A percentile compares a stretch with the other conserved stretches of the same genome.
These are phyloP conservation scores for Phytophthora sansomeana DNA, from an alignment of 352 stramenopile genomes.

Conservation along the genomic window DNA sequence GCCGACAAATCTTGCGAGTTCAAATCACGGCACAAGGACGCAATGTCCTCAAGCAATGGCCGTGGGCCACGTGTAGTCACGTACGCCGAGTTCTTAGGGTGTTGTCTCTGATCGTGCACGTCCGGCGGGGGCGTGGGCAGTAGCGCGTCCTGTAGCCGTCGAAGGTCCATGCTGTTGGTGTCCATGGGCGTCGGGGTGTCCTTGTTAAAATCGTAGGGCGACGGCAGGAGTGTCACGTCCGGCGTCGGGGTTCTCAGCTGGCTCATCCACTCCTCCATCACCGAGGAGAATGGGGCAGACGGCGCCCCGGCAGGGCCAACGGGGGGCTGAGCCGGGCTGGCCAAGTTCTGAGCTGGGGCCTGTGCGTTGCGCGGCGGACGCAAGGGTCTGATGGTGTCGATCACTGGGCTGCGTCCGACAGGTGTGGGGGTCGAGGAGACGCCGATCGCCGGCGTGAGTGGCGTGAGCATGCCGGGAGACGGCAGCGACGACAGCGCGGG, in stretches of 20 bases:
- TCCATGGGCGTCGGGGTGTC: constrained; percentile 80
- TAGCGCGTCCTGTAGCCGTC: constrained; percentile 77
- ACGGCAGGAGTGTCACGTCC: constrained; percentile 81
- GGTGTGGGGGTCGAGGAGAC: constrained; percentile 10
- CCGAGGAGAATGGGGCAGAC: constrained; percentile 66
- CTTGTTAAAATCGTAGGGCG: constrained; percentile 82
- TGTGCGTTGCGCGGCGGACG: constrained; percentile 24
- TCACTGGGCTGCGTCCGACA: constrained; percentile 43
- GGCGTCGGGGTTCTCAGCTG: constrained; percentile 80
- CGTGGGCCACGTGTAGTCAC: constrained; percentile 53
- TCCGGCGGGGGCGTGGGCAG: constrained; percentile 73
- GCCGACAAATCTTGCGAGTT: constrained; percentile 68
- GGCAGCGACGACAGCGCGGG: constrained; percentile 52
- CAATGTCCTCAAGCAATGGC: constrained; percentile 79
- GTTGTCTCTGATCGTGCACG: constrained; percentile 63
- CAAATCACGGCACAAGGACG: constrained; percentile 79
- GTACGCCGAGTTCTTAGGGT: constrained; percentile 72
- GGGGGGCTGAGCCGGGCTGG: constrained; percentile 28
- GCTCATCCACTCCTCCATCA: constrained; percentile 88
- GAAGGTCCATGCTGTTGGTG: constrained; percentile 66
- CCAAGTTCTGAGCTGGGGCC: constrained; percentile 20
- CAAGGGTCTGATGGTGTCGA: constrained; percentile 42
- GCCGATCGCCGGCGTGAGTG: constrained; percentile 34
- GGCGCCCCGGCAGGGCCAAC: constrained; percentile 25
- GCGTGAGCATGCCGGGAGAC: constrained; percentile 64